These are phyloP conservation scores for Pestalotiopsis sp. DNA, from an alignment of 2,329 filamentous ascomycete species.

Conservation along the genomic window DNA sequence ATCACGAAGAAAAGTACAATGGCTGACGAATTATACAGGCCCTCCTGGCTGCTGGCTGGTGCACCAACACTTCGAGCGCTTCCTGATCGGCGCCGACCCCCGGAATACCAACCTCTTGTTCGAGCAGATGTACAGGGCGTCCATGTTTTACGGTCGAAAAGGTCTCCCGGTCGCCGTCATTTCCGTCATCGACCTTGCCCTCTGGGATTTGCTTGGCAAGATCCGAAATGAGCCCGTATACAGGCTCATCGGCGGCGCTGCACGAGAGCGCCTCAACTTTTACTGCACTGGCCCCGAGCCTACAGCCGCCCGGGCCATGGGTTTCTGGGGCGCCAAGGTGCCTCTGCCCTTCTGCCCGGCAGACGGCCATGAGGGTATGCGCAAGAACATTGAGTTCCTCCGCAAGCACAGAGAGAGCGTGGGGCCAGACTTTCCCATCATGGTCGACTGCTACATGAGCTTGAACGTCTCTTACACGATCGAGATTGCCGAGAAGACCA, in stretches of 20 bases:
- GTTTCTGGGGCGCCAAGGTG: conserved; percentile 89
- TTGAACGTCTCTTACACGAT: conserved; percentile 92
- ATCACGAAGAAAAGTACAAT: background rate
- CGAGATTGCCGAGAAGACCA: conserved; percentile 73
- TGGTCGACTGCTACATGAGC: conserved; percentile 98
- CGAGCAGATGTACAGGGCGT: conserved; percentile 94
- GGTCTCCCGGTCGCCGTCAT: conserved; percentile 88
- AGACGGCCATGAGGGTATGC: conserved; percentile 77
- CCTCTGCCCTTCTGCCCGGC: conserved; percentile 87
- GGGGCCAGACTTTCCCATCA: conserved; percentile 86
- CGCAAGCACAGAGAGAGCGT: conserved; percentile 81
- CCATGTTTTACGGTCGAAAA: conserved; percentile 96
- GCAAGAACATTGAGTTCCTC: conserved; percentile 89
- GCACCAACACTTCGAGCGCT: conserved; percentile 89
- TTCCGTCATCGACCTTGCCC: conserved; percentile 87
- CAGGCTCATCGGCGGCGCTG: conserved; percentile 90
- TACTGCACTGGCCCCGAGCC: conserved; percentile 94
- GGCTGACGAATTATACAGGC: conserved; percentile 39
- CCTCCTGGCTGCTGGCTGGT: conserved; percentile 93
- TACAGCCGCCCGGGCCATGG: conserved; percentile 76
- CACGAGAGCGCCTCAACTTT: conserved; percentile 79
- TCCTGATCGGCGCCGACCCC: conserved; percentile 85
- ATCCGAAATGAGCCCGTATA: conserved; percentile 91
- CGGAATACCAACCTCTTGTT: conserved; percentile 90
- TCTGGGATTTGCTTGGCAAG: conserved; percentile 93